Evolutionary conservation across 148 eudicot genomes (phyloP).

Genomic region (Mesembryanthemum crystallinum): DNA sequence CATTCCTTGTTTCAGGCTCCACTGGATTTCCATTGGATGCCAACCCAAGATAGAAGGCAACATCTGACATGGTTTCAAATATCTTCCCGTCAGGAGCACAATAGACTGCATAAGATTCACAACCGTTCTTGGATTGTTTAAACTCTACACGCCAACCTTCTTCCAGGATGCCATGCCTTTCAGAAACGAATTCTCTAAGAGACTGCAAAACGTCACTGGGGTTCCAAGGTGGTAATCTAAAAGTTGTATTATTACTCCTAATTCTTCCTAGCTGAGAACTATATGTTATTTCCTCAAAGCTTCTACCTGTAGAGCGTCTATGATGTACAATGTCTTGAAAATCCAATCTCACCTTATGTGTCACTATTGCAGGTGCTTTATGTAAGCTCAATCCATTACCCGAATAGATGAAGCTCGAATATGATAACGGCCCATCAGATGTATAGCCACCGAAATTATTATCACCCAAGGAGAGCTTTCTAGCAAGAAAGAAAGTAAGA

Average conservation of each 20-base stretch:
- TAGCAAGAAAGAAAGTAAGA: slow-evolving; percentile 18
- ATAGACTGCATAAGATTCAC: slow-evolving; percentile 44
- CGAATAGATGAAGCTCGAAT: slow-evolving; percentile 28
- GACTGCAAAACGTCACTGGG: slow-evolving; percentile 43
- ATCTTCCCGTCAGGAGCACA: slow-evolving; percentile 49
- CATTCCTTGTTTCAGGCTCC: slow-evolving; percentile 34
- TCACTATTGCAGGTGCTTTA: slow-evolving; percentile 34
- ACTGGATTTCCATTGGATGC: slow-evolving; percentile 24
- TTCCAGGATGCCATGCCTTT: slow-evolving; percentile 42
- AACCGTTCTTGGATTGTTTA: slow-evolving; percentile 32
- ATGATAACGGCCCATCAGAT: slow-evolving; percentile 23
- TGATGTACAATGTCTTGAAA: slow-evolving; percentile 35
- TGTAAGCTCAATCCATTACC: slow-evolving; percentile 33
- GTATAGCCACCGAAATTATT: slow-evolving; percentile 27
- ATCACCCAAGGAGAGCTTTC: slow-evolving; percentile 32
- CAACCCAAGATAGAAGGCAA: slow-evolving; percentile 47
- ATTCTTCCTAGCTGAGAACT: slow-evolving; percentile 33
- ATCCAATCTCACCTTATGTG: slow-evolving; percentile 26
- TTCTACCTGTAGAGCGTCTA: slow-evolving; percentile 24
- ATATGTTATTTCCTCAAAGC: slow-evolving; percentile 35
- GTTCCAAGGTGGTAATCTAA: slow-evolving; percentile 30
- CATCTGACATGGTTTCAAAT: slow-evolving; percentile 49
- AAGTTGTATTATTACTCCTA: slow-evolving; percentile 40
- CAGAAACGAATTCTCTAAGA: slow-evolving; percentile 46
- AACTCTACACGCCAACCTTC: slow-evolving; percentile 55